Percentiles rank a stretch among this genome's conserved stretches.
Evolutionary conservation across 1,284 basidiomycete species (phyloP).

Genomic region (Tylopilus orsonianus): DNA sequence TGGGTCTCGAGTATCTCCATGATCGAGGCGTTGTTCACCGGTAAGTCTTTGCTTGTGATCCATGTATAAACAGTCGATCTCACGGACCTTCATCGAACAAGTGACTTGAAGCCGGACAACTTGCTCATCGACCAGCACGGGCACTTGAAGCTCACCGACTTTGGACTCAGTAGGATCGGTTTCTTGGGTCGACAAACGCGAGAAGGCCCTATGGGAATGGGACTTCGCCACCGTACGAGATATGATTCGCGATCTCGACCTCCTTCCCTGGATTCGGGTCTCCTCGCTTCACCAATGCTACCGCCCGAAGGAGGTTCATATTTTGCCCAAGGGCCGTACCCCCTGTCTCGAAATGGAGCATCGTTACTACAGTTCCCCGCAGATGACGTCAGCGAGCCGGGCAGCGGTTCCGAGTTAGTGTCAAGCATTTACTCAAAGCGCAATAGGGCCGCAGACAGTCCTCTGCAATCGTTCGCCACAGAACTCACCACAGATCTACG

Average conservation of each 20-base stretch:
- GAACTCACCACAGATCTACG: constrained; percentile 82
- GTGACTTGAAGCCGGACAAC: constrained; percentile 98
- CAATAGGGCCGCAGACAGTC: constrained; percentile 64
- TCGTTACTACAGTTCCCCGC: constrained; percentile 65
- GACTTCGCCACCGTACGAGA: constrained; percentile 52
- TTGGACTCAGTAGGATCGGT: constrained; percentile 96
- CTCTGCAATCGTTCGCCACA: constrained; percentile 77
- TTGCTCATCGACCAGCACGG: constrained; percentile 95
- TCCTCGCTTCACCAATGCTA: constrained; percentile 71
- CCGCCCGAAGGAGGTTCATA: constrained; percentile 76
- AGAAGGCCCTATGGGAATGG: constrained; percentile 62
- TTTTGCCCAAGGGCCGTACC: constrained; percentile 66
- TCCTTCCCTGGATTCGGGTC: constrained; percentile 82
- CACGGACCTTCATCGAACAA: constrained; percentile 34
- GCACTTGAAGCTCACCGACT: constrained; percentile 97
- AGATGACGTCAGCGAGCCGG: constrained; percentile 81
- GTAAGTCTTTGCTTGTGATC: constrained; percentile 47
- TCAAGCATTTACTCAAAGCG: constrained; percentile 59
- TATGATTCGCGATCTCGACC: constrained; percentile 71
- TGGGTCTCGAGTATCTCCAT: constrained; percentile 95
- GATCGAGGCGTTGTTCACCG: constrained; percentile 95
- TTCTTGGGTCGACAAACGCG: constrained; percentile 94
- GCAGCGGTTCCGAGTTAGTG: constrained; percentile 79
- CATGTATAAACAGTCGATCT: constrained; percentile 3
- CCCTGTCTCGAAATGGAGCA: constrained; percentile 56